A percentile compares a stretch with the other conserved stretches of the same genome.
Conservation (phyloP, 1,284 basidiomycete species). For the Marasmius fiardii region DNA sequence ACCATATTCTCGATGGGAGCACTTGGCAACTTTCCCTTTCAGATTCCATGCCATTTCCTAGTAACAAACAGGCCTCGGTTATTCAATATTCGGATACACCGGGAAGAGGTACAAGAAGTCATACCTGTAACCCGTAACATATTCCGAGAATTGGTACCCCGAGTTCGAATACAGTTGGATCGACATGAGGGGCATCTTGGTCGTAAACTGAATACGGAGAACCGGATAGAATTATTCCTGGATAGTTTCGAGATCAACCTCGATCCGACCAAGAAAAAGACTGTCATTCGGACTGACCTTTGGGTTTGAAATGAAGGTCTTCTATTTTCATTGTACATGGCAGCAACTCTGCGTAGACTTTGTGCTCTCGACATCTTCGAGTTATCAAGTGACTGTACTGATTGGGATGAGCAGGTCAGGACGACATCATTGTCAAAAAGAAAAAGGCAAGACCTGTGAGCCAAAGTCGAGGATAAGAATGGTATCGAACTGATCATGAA, state of each 20-base stretch:
- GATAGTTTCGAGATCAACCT: neutral
- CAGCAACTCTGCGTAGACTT: constrained; percentile 97
- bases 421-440: constrained; percentile 3
- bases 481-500: constrained; percentile 96
- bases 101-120: constrained; percentile 16
- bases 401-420: constrained; percentile 14
- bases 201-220: constrained; percentile 99
- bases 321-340: constrained; percentile 94
- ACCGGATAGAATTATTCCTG: constrained; percentile 96
- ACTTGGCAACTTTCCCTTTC: constrained; percentile 85
- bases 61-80: neutral
- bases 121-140: constrained; percentile 95
- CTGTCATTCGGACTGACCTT: constrained; percentile 51
- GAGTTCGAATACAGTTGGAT: constrained; percentile 90
- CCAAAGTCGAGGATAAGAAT: constrained; percentile 98
- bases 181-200: constrained; percentile 88
- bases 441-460: constrained; percentile 69
- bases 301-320: constrained; percentile 92
- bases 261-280: neutral
- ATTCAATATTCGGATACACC: neutral
- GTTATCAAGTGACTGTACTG: constrained; percentile 99
- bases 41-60: constrained; percentile 93
- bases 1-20: constrained; percentile 95
- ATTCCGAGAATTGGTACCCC: constrained; percentile 95
- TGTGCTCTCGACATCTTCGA: constrained; percentile 95